These are phyloP conservation scores for Kingdonia uniflora DNA, from an alignment of 164 flowering plant species.

Conservation along the genomic window DNA sequence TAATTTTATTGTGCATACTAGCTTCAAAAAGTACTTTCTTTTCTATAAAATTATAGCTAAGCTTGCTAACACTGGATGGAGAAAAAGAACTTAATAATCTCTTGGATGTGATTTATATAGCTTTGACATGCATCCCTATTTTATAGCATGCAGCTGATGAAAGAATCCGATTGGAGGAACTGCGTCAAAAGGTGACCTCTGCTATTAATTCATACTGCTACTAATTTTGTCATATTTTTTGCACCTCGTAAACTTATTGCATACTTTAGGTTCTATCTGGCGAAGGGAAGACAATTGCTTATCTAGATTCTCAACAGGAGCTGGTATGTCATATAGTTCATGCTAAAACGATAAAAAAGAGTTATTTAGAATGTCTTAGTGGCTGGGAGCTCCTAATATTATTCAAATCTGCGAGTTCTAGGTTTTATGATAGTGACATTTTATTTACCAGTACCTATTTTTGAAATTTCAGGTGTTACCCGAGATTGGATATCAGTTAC, in stretches of 20 bases:
- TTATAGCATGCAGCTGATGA: constrained; percentile 99
- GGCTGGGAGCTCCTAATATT: no score
- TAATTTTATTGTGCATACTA: neutral
- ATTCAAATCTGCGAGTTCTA: no score
- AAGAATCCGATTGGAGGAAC: constrained; percentile 84
- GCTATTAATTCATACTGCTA: neutral
- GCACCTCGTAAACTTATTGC: constrained; percentile 6
- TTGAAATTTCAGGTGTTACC: constrained; percentile 52
- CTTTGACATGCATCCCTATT: no score
- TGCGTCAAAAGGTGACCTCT: constrained; percentile 60
- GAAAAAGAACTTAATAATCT: no score
- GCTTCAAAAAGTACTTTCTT: neutral
- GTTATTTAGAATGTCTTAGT: no score
- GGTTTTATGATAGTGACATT: no score
- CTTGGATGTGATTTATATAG: neutral
- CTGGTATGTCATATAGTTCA: constrained; percentile 42
- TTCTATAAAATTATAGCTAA: no score
- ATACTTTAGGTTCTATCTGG: constrained; percentile 63
- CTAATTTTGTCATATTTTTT: neutral
- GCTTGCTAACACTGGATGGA: no score
- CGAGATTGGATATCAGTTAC: constrained; percentile 72
- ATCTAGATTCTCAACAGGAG: constrained; percentile 69
- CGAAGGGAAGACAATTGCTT: constrained; percentile 55
- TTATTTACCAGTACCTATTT: neutral
- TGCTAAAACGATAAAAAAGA: no score